These are phyloP conservation scores for Salix brachista DNA, from an alignment of 345 rosid species.

Conservation along the genomic window DNA sequence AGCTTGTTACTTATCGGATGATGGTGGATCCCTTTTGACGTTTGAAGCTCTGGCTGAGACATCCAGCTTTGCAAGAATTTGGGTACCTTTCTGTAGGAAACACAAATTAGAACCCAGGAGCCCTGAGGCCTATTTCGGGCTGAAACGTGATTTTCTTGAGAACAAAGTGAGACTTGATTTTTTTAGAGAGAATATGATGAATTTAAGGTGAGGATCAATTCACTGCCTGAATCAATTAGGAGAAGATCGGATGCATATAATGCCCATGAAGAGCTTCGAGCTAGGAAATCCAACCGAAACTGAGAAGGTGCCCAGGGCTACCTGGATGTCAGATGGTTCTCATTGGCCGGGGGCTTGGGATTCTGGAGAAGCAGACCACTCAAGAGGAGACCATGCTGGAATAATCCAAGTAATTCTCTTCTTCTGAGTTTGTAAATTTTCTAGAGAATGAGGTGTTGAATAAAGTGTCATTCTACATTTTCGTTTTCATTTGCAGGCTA, in stretches of 20 bases:
- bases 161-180: conserved; percentile 71
- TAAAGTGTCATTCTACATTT: neutral
- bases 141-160: conserved; percentile 66
- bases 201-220: too few species aligned
- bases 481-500: conserved; percentile 39
- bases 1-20: conserved; percentile 76
- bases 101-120: too few species aligned
- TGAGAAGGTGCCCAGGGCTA: conserved; percentile 51
- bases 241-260: too few species aligned
- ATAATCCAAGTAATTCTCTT: conserved; percentile 59
- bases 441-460: neutral
- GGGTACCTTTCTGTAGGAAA: too few species aligned
- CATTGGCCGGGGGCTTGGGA: conserved; percentile 89
- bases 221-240: too few species aligned
- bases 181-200: conserved; percentile 73
- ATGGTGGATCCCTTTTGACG: conserved; percentile 67
- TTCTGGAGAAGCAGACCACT: conserved; percentile 59
- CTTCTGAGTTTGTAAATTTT: neutral
- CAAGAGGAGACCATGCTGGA: conserved; percentile 75
- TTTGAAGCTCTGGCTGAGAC: conserved; percentile 78
- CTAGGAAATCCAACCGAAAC: too few species aligned
- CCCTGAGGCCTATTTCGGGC: too few species aligned
- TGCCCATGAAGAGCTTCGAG: too few species aligned
- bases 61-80: conserved; percentile 70
- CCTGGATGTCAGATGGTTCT: conserved; percentile 87